Conservation (phyloP, 139 green algal species). For the Chlorella sp. region DNA sequence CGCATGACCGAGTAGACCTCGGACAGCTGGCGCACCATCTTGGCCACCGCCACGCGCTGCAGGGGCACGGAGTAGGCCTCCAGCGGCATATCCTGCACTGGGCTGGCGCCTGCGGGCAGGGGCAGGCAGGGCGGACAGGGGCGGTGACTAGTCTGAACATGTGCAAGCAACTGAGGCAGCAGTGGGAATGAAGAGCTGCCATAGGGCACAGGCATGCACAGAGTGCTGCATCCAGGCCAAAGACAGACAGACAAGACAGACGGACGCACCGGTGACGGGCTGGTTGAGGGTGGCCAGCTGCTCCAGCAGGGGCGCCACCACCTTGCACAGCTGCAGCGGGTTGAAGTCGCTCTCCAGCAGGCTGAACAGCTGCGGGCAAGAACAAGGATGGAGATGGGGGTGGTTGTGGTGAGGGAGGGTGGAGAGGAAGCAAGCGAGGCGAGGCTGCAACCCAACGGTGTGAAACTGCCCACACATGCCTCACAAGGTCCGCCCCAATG, state of each 20-base stretch:
- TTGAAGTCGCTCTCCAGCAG: constrained; percentile 92
- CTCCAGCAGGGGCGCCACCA: constrained; percentile 83
- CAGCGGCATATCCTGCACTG: constrained; percentile 36
- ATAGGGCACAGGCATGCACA: neutral
- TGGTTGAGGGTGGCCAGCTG: constrained; percentile 51
- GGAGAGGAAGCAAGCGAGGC: too few relatives aligned
- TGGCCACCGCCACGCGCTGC: constrained; percentile 80
- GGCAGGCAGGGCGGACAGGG: too few relatives aligned
- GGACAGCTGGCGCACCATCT: constrained; percentile 92
- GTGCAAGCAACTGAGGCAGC: too few relatives aligned
- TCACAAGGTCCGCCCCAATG: too few relatives aligned
- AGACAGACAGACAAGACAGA: too few relatives aligned
- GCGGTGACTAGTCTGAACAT: too few relatives aligned
- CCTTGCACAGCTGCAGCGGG: constrained; percentile 92
- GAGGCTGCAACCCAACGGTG: too few relatives aligned
- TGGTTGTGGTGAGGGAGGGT: too few relatives aligned
- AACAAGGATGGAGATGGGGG: neutral
- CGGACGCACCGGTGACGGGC: constrained; percentile 2
- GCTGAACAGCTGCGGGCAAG: constrained; percentile 65
- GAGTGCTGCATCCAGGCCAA: too few relatives aligned
- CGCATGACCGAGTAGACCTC: constrained; percentile 85
- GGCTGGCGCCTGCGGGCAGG: constrained; percentile 10
- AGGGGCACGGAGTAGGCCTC: constrained; percentile 48
- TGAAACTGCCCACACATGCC: too few relatives aligned
- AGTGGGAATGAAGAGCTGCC: neutral